phyloP scores from a whole-genome alignment of 202 grass and related monocot species.

The Bolboschoenoplectus hybrid region DNA sequence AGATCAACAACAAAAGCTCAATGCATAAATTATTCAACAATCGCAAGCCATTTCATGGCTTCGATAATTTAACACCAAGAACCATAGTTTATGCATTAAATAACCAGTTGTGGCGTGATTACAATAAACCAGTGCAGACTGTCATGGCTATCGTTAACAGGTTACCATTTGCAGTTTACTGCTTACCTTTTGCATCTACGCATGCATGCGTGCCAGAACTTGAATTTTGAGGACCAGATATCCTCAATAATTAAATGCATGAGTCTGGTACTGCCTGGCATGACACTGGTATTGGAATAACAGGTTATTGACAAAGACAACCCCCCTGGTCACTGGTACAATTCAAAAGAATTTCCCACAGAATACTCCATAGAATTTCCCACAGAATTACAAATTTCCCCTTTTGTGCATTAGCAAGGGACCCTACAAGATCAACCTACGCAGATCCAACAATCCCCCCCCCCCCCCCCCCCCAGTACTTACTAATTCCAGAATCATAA shows the following conservation, averaged over 20 bases:
- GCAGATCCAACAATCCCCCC: background rate
- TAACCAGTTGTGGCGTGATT: background rate
- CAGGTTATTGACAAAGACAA: background rate
- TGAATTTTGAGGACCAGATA: background rate
- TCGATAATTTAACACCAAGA: background rate
- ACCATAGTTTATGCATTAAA: background rate
- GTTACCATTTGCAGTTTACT: background rate
- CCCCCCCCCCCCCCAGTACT: background rate
- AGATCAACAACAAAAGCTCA: background rate
- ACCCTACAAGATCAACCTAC: background rate
- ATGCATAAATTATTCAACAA: background rate
- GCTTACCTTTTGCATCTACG: background rate
- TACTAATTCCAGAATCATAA: background rate
- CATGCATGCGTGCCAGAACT: background rate
- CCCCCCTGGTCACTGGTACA: background rate
- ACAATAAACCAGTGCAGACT: background rate
- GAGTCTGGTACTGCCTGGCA: background rate
- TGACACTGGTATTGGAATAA: slow-evolving; percentile 17
- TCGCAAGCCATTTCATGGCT: background rate
- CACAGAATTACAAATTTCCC: background rate
- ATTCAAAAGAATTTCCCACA: background rate
- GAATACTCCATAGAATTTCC: background rate
- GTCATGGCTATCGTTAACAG: background rate
- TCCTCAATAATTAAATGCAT: background rate
- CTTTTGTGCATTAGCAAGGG: background rate